Conservation (phyloP, 2,329 filamentous ascomycete species). For the Karstenula rhodostoma region DNA sequence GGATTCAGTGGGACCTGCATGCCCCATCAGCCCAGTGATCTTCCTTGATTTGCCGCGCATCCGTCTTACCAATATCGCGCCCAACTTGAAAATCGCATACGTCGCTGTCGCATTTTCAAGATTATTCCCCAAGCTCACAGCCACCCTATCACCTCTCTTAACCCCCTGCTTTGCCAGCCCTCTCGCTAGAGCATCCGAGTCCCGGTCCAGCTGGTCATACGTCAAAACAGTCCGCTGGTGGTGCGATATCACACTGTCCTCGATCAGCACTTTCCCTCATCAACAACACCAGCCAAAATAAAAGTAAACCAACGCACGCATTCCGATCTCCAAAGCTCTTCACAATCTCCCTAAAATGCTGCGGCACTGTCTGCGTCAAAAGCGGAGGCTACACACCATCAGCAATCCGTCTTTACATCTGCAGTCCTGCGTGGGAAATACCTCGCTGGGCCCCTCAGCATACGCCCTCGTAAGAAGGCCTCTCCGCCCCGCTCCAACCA, state of each 20-base stretch:
- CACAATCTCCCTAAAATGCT: slow-evolving; percentile 75
- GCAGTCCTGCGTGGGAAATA: slow-evolving; percentile 15
- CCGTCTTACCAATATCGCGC: slow-evolving; percentile 76
- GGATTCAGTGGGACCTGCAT: slow-evolving; percentile 84
- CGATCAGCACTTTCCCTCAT: slow-evolving; percentile 17
- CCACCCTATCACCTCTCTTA: slow-evolving; percentile 82
- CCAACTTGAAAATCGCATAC: slow-evolving; percentile 92
- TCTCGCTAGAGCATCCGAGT: slow-evolving; percentile 78
- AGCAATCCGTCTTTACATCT: neutral
- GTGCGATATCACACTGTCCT: slow-evolving; percentile 62
- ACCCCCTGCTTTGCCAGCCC: slow-evolving; percentile 77
- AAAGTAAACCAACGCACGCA: slow-evolving; percentile 55
- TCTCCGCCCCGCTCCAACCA: slow-evolving; percentile 14
- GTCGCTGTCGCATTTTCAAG: slow-evolving; percentile 81
- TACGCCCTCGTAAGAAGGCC: slow-evolving; percentile 42
- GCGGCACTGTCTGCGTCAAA: slow-evolving; percentile 72
- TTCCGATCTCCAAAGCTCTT: slow-evolving; percentile 69
- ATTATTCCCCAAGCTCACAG: slow-evolving; percentile 85
- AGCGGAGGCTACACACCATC: slow-evolving; percentile 65
- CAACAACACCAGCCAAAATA: too few relatives aligned
- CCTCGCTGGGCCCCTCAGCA: slow-evolving; percentile 44
- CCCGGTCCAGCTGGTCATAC: slow-evolving; percentile 76
- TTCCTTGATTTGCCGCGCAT: neutral
- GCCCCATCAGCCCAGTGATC: neutral
- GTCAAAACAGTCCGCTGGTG: slow-evolving; percentile 72